These are phyloP conservation scores for Neovahlkampfia damariscottae DNA, from an alignment of 78 protist genomes.

Conservation along the genomic window DNA sequence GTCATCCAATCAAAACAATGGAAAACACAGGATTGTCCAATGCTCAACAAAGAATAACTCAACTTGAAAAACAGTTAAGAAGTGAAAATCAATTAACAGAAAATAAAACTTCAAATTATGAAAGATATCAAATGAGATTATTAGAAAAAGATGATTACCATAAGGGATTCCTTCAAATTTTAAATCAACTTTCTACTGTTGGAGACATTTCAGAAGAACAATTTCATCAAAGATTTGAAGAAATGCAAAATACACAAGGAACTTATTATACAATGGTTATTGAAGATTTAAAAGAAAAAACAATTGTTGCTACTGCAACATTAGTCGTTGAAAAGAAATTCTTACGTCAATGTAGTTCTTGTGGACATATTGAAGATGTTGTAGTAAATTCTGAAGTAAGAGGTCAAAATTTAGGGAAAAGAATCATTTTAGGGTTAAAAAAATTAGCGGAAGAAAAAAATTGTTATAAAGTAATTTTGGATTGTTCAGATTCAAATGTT, in stretches of 20 bases:
- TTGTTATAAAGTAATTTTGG: constrained; percentile 59
- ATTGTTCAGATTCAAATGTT: constrained; percentile 38
- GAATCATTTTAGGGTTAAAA: constrained; percentile 42
- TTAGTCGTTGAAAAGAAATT: constrained; percentile 50
- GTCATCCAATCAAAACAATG: too few species aligned
- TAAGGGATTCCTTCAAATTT: constrained; percentile 8
- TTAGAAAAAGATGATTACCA: constrained; percentile 12
- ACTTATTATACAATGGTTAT: constrained; percentile 31
- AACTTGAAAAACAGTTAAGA: too few species aligned
- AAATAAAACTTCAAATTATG: too few species aligned
- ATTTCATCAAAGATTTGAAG: background rate
- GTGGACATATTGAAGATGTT: constrained; percentile 69
- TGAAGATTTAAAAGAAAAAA: constrained; percentile 21
- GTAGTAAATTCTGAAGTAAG: constrained; percentile 38
- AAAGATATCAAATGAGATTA: background rate
- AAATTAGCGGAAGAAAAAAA: constrained; percentile 14
- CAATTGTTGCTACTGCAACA: constrained; percentile 42
- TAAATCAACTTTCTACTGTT: constrained; percentile 8
- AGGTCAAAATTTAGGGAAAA: constrained; percentile 43
- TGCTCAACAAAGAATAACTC: too few species aligned
- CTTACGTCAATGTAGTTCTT: constrained; percentile 25
- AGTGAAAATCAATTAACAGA: too few species aligned
- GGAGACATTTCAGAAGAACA: background rate
- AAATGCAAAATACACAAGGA: background rate
- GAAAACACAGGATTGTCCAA: too few species aligned